Evolutionary conservation across 2,329 filamentous ascomycete species (phyloP).

Genomic region (Penicillium occitanis): DNA sequence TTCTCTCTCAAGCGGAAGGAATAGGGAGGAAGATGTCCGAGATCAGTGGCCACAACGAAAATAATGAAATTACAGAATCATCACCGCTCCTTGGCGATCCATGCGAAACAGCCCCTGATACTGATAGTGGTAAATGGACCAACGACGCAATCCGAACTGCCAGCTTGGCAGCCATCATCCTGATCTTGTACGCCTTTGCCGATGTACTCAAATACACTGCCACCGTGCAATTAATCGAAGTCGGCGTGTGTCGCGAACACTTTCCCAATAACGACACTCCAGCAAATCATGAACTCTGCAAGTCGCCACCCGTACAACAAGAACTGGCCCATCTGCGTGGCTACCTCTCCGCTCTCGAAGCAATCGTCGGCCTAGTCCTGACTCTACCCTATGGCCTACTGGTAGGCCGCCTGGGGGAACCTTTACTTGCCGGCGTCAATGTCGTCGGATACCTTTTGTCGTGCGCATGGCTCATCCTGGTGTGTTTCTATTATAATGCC

Average conservation of each 20-base stretch:
- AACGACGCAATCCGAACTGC: background rate
- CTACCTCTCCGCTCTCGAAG: constrained; percentile 3
- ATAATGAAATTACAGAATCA: constrained; percentile 1
- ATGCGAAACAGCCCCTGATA: background rate
- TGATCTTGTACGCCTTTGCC: constrained; percentile 8
- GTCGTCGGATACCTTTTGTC: constrained; percentile 8
- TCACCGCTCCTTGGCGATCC: background rate
- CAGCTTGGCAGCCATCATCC: background rate
- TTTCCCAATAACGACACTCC: background rate
- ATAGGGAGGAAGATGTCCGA: background rate
- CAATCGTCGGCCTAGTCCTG: constrained; percentile 4
- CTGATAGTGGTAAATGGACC: background rate
- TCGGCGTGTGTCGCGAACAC: constrained; percentile 13
- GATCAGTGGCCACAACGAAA: background rate
- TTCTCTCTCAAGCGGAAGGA: background rate
- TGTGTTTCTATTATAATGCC: constrained; percentile 8
- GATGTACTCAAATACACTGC: constrained; percentile 11
- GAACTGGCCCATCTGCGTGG: constrained; percentile 2
- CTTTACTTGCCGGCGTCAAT: constrained; percentile 7
- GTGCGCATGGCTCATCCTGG: constrained; percentile 6
- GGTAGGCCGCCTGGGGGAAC: constrained; percentile 6
- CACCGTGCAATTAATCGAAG: constrained; percentile 9
- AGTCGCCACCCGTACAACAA: constrained; percentile 7
- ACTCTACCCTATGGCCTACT: constrained; percentile 8
- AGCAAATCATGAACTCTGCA: background rate